These are phyloP conservation scores for Capronia americana DNA, from an alignment of 2,329 filamentous ascomycete genomes.

Conservation along the genomic window DNA sequence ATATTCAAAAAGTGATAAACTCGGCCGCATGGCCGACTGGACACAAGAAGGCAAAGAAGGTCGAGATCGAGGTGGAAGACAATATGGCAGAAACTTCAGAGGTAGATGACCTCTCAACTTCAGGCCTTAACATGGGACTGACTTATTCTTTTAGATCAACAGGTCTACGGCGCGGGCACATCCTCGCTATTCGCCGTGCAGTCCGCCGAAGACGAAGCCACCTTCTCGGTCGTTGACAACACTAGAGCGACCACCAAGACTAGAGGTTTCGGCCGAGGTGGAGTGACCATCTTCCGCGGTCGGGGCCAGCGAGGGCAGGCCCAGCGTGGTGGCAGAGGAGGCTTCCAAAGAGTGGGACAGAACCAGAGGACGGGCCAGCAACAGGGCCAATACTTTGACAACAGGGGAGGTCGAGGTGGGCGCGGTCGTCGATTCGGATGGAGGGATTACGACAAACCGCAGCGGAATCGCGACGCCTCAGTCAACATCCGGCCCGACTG, in stretches of 20 bases:
- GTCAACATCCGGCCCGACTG: constrained; percentile 97
- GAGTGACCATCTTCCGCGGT: constrained; percentile 86
- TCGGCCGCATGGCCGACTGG: constrained; percentile 99
- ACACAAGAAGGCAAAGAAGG: constrained; percentile 81
- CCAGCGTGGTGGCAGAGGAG: constrained; percentile 69
- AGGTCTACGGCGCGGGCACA: constrained; percentile 91
- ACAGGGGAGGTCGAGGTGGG: constrained; percentile 70
- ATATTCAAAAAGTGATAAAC: constrained; percentile 97
- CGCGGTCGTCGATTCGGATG: constrained; percentile 90
- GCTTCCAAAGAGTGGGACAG: constrained; percentile 74
- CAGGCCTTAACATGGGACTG: not conserved
- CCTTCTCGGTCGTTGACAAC: constrained; percentile 98
- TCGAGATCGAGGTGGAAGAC: constrained; percentile 77
- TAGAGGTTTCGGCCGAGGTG: constrained; percentile 80
- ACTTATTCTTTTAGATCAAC: constrained; percentile 73
- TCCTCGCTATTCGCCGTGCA: constrained; percentile 89
- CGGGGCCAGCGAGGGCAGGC: constrained; percentile 75
- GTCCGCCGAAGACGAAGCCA: constrained; percentile 91
- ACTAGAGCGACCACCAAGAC: constrained; percentile 83
- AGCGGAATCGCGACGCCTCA: constrained; percentile 92
- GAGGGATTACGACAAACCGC: constrained; percentile 98
- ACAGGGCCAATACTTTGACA: constrained; percentile 70
- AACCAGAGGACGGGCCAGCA: constrained; percentile 69
- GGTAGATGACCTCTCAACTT: constrained; percentile 60
- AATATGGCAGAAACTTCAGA: constrained; percentile 92